Evolutionary conservation across 148 eudicot genomes (phyloP).

Genomic region (Agrostemma githago): DNA sequence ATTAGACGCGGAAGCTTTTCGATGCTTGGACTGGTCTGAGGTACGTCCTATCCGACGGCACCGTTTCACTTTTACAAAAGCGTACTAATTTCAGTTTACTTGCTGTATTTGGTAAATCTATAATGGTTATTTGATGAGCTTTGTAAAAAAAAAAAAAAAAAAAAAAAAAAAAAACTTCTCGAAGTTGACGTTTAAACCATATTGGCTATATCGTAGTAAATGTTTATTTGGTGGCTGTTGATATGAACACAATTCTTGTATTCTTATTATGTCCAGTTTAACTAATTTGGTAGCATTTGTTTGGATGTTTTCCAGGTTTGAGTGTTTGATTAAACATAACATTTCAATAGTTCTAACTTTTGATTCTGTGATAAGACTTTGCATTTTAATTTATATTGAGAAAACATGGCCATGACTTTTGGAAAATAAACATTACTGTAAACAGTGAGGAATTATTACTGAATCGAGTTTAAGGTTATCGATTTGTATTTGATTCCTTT

Average conservation of each 20-base stretch:
- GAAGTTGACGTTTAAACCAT: not conserved
- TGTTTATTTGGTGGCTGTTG: not conserved
- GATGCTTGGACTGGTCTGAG: slow-evolving; percentile 66
- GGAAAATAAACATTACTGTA: too few relatives aligned
- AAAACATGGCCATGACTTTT: too few relatives aligned
- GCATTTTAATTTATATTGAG: too few relatives aligned
- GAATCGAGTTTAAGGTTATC: not conserved
- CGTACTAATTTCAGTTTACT: not conserved
- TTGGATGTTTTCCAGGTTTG: not conserved
- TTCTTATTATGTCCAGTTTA: too few relatives aligned
- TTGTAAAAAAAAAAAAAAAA: not conserved
- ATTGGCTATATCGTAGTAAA: not conserved
- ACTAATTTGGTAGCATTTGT: not conserved
- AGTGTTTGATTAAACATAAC: not conserved
- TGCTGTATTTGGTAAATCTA: not conserved
- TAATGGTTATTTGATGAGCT: too few relatives aligned
- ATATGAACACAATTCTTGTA: not conserved
- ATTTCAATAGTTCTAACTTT: too few relatives aligned
- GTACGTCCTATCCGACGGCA: slow-evolving; percentile 13
- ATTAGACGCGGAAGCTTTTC: slow-evolving; percentile 41
- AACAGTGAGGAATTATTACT: not conserved
- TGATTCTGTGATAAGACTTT: too few relatives aligned
- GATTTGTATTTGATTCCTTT: not conserved
- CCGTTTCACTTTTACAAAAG: not conserved
- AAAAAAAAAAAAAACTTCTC: too few relatives aligned